Conservation (phyloP, 75 land plant genomes). For the Pinus albicaulis region DNA sequence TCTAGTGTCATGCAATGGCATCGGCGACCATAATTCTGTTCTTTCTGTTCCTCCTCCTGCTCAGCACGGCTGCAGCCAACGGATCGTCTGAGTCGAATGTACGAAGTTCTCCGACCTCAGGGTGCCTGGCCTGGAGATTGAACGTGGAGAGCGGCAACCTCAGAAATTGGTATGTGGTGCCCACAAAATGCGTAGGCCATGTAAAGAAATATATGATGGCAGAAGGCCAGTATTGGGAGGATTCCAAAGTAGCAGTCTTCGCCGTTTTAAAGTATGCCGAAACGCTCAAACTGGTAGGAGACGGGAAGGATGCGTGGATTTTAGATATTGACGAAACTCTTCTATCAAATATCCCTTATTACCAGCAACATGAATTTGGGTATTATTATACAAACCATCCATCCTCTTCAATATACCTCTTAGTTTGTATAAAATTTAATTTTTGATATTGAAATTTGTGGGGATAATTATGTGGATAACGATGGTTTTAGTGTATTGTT, state of each 20-base stretch:
- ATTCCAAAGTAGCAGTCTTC: conserved; percentile 38
- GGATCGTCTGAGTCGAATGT: too few species aligned
- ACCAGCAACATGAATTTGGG: conserved; percentile 59
- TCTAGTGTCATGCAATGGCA: too few species aligned
- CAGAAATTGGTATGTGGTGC: conserved; percentile 50
- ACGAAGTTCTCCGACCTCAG: too few species aligned
- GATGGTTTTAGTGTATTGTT: conserved; percentile 1
- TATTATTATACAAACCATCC: not conserved
- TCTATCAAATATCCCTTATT: conserved; percentile 76
- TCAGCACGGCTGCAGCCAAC: too few species aligned
- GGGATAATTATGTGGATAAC: too few species aligned
- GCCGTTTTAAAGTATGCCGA: conserved; percentile 38
- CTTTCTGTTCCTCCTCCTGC: too few species aligned
- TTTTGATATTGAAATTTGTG: not conserved
- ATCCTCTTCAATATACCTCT: not conserved
- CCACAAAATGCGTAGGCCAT: conserved; percentile 39
- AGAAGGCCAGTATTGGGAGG: conserved; percentile 31
- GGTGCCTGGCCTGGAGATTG: conserved; percentile 27
- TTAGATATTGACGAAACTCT: conserved; percentile 80
- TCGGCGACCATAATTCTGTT: too few species aligned
- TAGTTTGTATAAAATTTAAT: not conserved
- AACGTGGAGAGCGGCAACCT: conserved; percentile 36
- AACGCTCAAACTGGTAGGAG: conserved; percentile 21
- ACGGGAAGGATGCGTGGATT: conserved; percentile 68
- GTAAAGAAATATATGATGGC: conserved; percentile 47